phyloP scores from a whole-genome alignment of 2,329 filamentous ascomycete species.

The Colletotrichum simmondsii region DNA sequence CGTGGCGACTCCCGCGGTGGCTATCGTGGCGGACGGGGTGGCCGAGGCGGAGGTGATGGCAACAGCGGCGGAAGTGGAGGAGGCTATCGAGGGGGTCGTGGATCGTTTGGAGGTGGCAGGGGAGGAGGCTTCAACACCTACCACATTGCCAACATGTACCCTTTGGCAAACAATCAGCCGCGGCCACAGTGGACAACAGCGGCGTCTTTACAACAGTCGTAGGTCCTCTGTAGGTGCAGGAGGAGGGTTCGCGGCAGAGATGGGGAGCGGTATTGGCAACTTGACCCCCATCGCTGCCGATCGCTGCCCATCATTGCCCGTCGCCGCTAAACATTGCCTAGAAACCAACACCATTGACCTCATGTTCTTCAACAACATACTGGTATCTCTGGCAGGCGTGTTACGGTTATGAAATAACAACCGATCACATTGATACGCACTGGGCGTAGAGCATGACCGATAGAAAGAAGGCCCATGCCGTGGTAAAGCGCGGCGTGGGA shows the following conservation, averaged over 20 bases:
- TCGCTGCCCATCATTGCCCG: too few relatives aligned
- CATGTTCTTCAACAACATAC: too few relatives aligned
- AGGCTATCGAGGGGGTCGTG: conserved; percentile 5
- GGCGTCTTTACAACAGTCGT: neutral
- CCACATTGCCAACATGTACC: neutral
- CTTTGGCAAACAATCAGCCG: neutral
- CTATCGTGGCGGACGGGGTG: conserved; percentile 16
- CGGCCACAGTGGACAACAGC: conserved; percentile 29
- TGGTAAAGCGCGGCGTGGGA: too few relatives aligned
- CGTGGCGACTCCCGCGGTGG: conserved; percentile 24
- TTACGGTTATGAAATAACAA: too few relatives aligned
- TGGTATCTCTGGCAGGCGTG: too few relatives aligned
- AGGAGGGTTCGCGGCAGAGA: neutral
- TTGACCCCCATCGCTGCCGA: too few relatives aligned
- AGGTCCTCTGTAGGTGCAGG: neutral
- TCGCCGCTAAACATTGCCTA: too few relatives aligned
- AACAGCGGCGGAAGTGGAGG: neutral
- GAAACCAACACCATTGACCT: too few relatives aligned
- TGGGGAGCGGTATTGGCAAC: neutral
- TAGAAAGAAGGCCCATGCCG: too few relatives aligned
- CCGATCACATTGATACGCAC: too few relatives aligned
- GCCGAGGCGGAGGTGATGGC: neutral
- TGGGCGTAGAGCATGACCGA: too few relatives aligned
- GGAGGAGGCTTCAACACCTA: conserved; percentile 11
- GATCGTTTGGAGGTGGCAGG: neutral